phyloP scores from a whole-genome alignment of 257 asterid species.

The Salvia miltiorrhiza region DNA sequence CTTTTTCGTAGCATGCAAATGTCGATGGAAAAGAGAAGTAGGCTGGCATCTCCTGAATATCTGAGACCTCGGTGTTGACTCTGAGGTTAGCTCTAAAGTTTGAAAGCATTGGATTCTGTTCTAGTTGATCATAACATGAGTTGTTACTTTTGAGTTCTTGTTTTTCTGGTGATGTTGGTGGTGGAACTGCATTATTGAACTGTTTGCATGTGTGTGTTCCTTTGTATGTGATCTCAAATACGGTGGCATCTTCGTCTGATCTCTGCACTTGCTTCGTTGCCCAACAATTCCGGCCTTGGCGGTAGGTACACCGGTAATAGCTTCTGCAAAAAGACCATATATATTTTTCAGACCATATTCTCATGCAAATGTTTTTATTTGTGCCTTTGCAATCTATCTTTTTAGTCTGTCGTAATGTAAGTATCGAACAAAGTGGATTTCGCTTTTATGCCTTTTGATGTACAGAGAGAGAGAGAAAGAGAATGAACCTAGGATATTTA shows the following conservation, averaged over 20 bases:
- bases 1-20: constrained; percentile 33
- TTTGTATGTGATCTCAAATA: constrained; percentile 76
- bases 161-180: constrained; percentile 41
- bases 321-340: constrained; percentile 52
- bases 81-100: constrained; percentile 53
- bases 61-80: constrained; percentile 47
- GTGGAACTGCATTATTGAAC: constrained; percentile 27
- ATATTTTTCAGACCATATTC: not conserved
- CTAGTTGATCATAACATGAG: constrained; percentile 18
- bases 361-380: constrained; percentile 9
- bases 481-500: constrained; percentile 43
- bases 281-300: constrained; percentile 59
- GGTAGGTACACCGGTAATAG: constrained; percentile 87
- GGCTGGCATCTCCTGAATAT: constrained; percentile 27
- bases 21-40: constrained; percentile 62
- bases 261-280: constrained; percentile 96
- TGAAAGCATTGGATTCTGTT: constrained; percentile 41
- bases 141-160: constrained; percentile 32
- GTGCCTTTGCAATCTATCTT: constrained; percentile 36
- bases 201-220: constrained; percentile 66
- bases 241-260: constrained; percentile 73
- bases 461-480: not conserved
- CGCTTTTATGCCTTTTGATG: constrained; percentile 13
- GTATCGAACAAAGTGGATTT: not conserved
- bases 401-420: not conserved